A percentile compares a stretch with the other conserved stretches of the same genome.
Conservation (phyloP, 2,329 filamentous ascomycete species). For the Cordyceps pruinosa region DNA sequence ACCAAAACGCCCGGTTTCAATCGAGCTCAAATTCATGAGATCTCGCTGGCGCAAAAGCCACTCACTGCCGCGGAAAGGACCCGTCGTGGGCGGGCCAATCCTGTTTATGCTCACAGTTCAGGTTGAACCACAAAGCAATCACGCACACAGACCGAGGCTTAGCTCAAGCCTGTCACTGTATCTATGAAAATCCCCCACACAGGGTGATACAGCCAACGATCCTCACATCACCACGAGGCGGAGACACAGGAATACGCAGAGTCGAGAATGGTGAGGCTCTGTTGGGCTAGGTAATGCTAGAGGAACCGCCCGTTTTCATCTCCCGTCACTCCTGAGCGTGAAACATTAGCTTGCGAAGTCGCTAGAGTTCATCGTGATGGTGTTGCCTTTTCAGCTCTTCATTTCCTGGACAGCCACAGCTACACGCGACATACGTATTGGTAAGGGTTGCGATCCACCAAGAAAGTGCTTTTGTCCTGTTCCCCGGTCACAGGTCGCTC, state of each 20-base stretch:
- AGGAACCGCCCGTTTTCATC: no score
- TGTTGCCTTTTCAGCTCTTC: conserved; percentile 3
- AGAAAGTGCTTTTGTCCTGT: not conserved
- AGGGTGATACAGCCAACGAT: not conserved
- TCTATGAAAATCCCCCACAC: not conserved
- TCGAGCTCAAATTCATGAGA: not conserved
- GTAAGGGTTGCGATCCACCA: not conserved
- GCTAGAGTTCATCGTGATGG: not conserved
- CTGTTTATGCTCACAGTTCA: not conserved
- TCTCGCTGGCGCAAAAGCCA: not conserved
- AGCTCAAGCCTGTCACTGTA: not conserved
- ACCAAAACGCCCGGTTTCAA: not conserved
- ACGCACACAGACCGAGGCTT: not conserved
- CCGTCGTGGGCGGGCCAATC: not conserved
- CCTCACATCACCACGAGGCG: no score
- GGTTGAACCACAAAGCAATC: not conserved
- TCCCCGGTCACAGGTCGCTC: not conserved
- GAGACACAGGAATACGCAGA: no score
- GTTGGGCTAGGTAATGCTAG: no score
- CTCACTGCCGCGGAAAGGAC: not conserved
- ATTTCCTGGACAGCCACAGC: not conserved
- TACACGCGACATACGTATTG: not conserved
- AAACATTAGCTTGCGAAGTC: not conserved
- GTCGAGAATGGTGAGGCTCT: no score
- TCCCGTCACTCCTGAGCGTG: not conserved